Percentiles rank a stretch among this genome's conserved stretches.
Evolutionary conservation across 2,329 filamentous ascomycete genomes (phyloP).

Genomic region (Triangularia verruculosa): DNA sequence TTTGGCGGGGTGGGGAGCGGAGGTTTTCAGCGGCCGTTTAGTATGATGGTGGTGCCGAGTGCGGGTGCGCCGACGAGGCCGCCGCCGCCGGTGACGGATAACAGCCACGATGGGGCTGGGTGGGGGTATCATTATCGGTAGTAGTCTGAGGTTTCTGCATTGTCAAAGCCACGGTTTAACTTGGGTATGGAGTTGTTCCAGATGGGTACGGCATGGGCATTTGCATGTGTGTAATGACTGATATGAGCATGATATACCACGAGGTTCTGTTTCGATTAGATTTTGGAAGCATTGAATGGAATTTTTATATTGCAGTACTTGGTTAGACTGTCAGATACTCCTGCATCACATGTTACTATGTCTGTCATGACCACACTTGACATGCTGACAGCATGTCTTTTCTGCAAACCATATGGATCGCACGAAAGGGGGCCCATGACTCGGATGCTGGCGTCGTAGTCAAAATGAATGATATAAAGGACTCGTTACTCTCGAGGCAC

Average conservation of each 20-base stretch:
- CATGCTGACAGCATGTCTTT: no score
- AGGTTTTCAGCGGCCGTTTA: neutral
- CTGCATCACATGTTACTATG: neutral
- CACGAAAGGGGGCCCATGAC: no score
- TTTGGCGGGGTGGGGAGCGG: neutral
- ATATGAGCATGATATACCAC: neutral
- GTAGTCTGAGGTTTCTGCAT: neutral
- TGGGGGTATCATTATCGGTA: conserved; percentile 26
- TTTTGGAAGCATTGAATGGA: no score
- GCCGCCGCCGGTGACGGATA: neutral
- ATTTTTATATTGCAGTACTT: no score
- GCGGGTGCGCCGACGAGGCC: neutral
- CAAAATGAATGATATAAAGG: no score
- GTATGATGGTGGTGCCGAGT: neutral
- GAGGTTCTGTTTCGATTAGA: no score
- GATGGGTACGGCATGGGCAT: neutral
- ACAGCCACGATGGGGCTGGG: conserved; percentile 27
- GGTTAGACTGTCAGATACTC: no score
- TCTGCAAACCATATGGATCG: no score
- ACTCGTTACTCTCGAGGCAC: no score
- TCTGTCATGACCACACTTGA: no score
- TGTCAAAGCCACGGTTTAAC: no score
- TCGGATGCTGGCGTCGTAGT: no score
- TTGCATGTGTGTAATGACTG: neutral
- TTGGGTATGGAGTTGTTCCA: neutral